Evolutionary conservation across 352 stramenopile genomes (phyloP), one percentile per base, ranked within the genome.

Genomic region (Globisporangium paddicum): DNA sequence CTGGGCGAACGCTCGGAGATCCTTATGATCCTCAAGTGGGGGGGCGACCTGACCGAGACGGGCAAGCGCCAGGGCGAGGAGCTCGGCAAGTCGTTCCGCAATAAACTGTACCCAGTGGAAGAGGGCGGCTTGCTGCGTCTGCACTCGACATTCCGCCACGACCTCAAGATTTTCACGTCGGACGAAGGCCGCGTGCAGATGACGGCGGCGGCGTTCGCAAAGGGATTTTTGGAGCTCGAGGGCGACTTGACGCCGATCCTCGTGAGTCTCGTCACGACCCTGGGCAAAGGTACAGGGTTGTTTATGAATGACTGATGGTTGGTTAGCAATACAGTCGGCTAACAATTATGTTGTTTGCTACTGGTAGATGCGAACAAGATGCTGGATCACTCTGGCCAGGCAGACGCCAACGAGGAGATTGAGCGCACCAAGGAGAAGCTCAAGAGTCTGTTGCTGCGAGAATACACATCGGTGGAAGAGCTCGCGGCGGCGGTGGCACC

Each of bases 1-100:
- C 63, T 67, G n/a, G 71, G 57, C 7, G 93, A 95, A 32, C 77
- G 76, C 9, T 91, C 80, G 1, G 87, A 98, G 70, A 82, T 99
- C 8, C 81, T 98, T n/a, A 89, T 99, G 55, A 99, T 99, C 67
- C 75, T 99, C 5, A 99, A 99, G 73, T 99, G 97, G 97, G 98
- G 98, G 58, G 97, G 97, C 3, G 97, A 99, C 65, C 74, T 99
- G 13, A 99, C 98, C 1, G 96, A 98, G 60, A 84, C 97, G n/a
- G 98, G 98, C 38, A 95, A 98, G 64, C 85, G 87, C 32, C 98
- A 99, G 67, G 96, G 96, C 6, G 96, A 98, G 68, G 76, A 87
- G 48, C 80, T 99, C 26, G 97, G 97, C 4, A 90, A 90, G 48
- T 77, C 78, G 14, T 98, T 99, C 60, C 84, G 89, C 58, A 93